Conservation (phyloP, 2,329 filamentous ascomycete species). For the Trichophyton simii region DNA sequence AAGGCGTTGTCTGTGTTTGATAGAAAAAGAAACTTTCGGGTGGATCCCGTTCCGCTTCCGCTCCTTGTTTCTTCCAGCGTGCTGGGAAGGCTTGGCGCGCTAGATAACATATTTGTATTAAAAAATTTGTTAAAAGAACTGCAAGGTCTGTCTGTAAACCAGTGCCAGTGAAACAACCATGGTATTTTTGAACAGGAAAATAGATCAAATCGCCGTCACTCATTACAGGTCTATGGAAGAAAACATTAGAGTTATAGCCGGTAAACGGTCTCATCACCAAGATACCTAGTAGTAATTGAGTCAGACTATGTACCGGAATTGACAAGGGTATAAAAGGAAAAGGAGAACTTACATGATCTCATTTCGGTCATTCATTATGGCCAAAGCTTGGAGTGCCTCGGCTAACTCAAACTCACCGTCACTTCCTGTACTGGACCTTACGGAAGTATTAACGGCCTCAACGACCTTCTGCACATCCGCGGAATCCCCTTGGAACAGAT, state of each 20-base stretch:
- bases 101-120: no score
- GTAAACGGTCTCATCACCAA: conserved; percentile 52
- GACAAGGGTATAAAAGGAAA: conserved; percentile 25
- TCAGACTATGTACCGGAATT: neutral
- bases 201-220: neutral
- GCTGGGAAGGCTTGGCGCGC: no score
- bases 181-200: neutral
- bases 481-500: conserved; percentile 69
- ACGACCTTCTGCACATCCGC: conserved; percentile 65
- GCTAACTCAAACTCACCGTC: conserved; percentile 49
- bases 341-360: conserved; percentile 69
- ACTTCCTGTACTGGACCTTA: conserved; percentile 43
- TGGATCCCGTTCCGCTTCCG: no score
- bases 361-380: conserved; percentile 68
- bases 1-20: no score
- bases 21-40: no score
- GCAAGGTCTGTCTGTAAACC: no score
- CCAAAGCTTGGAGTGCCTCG: conserved; percentile 67
- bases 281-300: conserved; percentile 25
- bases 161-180: no score
- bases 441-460: conserved; percentile 61
- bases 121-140: no score
- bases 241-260: conserved; percentile 42
- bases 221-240: neutral
- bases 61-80: no score